Conservation (phyloP, 371 early-diverging fungal genomes). For the Lichtheimia ornata region DNA sequence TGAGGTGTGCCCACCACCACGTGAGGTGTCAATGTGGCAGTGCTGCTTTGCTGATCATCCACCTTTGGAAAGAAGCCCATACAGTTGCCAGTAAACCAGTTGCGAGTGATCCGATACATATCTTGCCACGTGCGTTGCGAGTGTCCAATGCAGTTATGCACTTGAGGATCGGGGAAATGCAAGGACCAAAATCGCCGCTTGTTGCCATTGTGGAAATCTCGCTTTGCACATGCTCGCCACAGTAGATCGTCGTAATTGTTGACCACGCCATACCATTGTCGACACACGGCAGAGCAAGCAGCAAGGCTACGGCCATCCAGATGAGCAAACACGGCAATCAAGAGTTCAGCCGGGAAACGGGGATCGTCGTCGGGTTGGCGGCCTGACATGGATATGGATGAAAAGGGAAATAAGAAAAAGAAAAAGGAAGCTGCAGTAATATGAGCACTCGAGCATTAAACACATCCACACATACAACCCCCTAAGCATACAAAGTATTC, state of each 20-base stretch:
- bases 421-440: slow-evolving; percentile 11
- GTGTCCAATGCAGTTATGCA: slow-evolving; percentile 14
- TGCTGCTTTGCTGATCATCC: not conserved
- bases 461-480: no score
- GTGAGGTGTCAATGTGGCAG: slow-evolving; percentile 7
- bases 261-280: slow-evolving; percentile 34
- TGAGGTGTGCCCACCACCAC: slow-evolving; percentile 53
- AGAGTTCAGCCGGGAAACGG: slow-evolving; percentile 39
- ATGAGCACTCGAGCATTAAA: no score
- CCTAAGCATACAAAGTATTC: no score
- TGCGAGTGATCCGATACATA: slow-evolving; percentile 53
- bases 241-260: slow-evolving; percentile 40
- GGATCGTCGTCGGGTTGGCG: slow-evolving; percentile 2
- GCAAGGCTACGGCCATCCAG: slow-evolving; percentile 36
- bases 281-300: slow-evolving; percentile 32
- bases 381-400: not conserved
- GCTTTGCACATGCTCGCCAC: slow-evolving; percentile 33
- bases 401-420: slow-evolving; percentile 14
- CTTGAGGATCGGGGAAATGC: slow-evolving; percentile 35
- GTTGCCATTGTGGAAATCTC: slow-evolving; percentile 25
- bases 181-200: slow-evolving; percentile 39
- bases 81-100: slow-evolving; percentile 54
- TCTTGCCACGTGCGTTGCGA: slow-evolving; percentile 41
- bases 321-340: slow-evolving; percentile 36
- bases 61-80: slow-evolving; percentile 42